Base-by-base conservation (phyloP, 1,284 basidiomycete genomes). In the Mycena sp. region DNA sequence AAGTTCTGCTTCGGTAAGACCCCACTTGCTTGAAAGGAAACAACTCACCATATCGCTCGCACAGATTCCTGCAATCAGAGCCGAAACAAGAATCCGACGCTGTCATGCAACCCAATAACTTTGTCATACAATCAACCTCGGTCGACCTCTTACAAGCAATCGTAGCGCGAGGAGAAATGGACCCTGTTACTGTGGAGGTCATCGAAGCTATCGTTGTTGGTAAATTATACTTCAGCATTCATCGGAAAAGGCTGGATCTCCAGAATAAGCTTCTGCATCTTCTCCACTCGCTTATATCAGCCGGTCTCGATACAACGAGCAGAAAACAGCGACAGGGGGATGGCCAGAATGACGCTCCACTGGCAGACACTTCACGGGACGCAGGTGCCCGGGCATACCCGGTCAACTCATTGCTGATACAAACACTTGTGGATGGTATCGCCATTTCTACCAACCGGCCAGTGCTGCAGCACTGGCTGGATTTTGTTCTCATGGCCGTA, bases 191-290 rank as follows among this genome's bases (percentile, higher is more conserved):
- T 1, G 78, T 94, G 2, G 85, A 88, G 60, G 79, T 80, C 23
- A 81, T 96, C 50, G 92, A 97, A 74, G 82, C 86, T 0, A 83
- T 85, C 1, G 82, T 98, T 37, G 82, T 95, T 44, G 85, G 86
- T 50, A 92, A 94, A 71, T 82, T 98, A 2, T 93, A 89, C 69
- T 80, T 87, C 51, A 90, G 86, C 29, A 81, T 98, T 19, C 90
- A 95, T 67, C 80, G 81, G 23, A 80, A 80, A 19, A 85, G 89
- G 30, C 83, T 95, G 35, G 92, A 96, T 69, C 81, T 96, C 16
- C 96, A 98, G 77, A 96, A 95, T 82, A 96, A 96, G 73, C 86
- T 98, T 59, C 86, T 99, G 1, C 95, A 96, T 69, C 87, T 97
- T 10, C 84, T 99, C 1, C 96, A 98, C 72, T 91, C 93, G 0